Evolutionary conservation across 495 filamentous ascomycete genomes (phyloP), one percentile per base, ranked within the genome.

Genomic region (Penicillium verhagenii): DNA sequence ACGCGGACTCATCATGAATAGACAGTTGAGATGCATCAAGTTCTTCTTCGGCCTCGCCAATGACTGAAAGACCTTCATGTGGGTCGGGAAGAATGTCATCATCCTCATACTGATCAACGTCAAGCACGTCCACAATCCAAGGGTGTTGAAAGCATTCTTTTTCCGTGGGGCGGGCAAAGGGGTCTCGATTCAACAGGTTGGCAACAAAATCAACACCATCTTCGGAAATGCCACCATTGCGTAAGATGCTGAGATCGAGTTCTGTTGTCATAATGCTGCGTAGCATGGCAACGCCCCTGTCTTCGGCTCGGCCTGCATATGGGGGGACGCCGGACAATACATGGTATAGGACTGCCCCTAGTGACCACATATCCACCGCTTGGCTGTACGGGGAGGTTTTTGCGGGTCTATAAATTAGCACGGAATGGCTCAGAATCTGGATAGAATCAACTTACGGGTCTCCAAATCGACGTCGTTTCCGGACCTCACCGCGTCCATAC

Each of bases 291-390:
- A 72, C 68, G 14, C 83, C 83, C 47, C 71, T 70, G 31, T 79
- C 72, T 52, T 84, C 84, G 1, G 72, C 73, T 19, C 80, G 67
- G 19, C 89, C 91, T 4, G 84, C 84, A 64, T 87, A 97, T 6
- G 95, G 92, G 11, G 94, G 86, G 40, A 79, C 77, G 24, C 83
- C 82, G 13, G 82, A 89, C 18, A 97, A 74, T 19, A 91, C 71
- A 58, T 87, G 90, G 69, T 89, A 97, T 5, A 97, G 72, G 1
- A 98, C 94, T 29, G 90, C 93, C 28, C 89, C 95, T 38, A 96
- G 80, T 11, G 93, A 96, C 92, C 92, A 98, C 57, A 94, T 88
- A 63, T 98, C 94, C 19, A 97, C 90, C 4, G 90, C 88, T 47
- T 96, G 87, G 60, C 84, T 86, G 67, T 98, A 98, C 7, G 88